Evolutionary conservation across 768 basidiomycete genomes (phyloP), one percentile per base, ranked within the genome.

Genomic region (Lepiota brunneoincarnata): DNA sequence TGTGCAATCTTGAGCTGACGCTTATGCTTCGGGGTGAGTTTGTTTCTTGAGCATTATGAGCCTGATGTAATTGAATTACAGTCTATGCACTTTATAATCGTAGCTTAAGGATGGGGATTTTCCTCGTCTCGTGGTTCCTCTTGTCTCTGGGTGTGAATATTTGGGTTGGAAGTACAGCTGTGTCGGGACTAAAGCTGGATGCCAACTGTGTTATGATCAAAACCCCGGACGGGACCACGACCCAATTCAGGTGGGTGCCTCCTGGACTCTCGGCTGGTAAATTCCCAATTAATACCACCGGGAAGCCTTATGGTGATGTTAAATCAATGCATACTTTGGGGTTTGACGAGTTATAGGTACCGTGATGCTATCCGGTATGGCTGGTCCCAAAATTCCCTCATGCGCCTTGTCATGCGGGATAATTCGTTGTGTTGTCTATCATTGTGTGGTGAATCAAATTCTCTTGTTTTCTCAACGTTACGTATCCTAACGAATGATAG

Each of bases 341-440:
- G 49, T 14, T 41, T 51, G 18, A 36, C 20, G 14, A 14, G 17
- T 11, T 41, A 41, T 26, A 51, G 42, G 26, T 36, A 51, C 26
- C 38, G 40, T 4, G 40, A 42, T 12, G 49, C 40, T 15, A 34
- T 42, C 15, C 40, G 28, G 12, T 2, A 34, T 34, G 49, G 49
- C 12, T 42, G 39, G 40, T 51, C 49, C 17, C 31, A 17, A 17
- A 51, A 51, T n/a, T 41, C 40, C 3, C 31, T 51, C 11, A 6
- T 51, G 6, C 49, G 31, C 5, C 31, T 51, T 9, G 20, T 51
- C 40, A 42, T 51, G 49, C 49, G 49, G 11, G 49, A 51, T 34
- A 43, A 20, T 6, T 31, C 40, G n/a, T 43, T 24, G 28, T 26
- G 28, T 20, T 51, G 26, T 36, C 39, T 51, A 15, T 17, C 31